phyloP scores from a whole-genome alignment of 2,329 filamentous ascomycete genomes.

The Celoporthe dispersa region DNA sequence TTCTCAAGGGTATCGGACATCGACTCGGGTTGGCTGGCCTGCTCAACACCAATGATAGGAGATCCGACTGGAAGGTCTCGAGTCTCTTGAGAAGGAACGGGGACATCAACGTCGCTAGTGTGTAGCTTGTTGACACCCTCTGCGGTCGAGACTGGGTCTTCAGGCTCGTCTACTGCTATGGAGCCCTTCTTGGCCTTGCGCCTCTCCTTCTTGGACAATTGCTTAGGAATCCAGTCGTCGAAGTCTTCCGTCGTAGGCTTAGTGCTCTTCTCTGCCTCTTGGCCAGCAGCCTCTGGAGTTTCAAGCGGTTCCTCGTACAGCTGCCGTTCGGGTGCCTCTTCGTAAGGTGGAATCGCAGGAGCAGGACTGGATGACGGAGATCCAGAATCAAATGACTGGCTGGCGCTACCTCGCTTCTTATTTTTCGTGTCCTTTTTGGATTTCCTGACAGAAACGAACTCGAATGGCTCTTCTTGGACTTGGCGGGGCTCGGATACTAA shows the following conservation, averaged over 20 bases:
- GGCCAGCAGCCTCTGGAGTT: neutral
- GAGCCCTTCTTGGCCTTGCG: conserved; percentile 27
- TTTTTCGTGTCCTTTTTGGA: conserved; percentile 19
- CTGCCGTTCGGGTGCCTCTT: conserved; percentile 6
- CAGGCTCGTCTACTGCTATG: conserved; percentile 11
- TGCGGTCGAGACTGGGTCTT: neutral
- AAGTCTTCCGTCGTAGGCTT: conserved; percentile 30
- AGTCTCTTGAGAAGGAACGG: neutral
- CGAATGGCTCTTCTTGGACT: neutral
- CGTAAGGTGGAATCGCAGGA: conserved; percentile 18
- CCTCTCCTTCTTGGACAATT: conserved; percentile 39
- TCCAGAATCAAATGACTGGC: conserved; percentile 26
- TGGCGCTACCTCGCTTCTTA: conserved; percentile 29
- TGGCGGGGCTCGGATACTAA: neutral
- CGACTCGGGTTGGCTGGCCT: conserved; percentile 2
- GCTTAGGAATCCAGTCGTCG: conserved; percentile 32
- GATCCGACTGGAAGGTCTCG: conserved; percentile 3
- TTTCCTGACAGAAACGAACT: neutral
- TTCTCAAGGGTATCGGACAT: neutral
- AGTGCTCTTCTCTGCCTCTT: conserved; percentile 2
- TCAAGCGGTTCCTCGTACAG: neutral
- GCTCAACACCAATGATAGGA: neutral
- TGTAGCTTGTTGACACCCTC: conserved; percentile 2
- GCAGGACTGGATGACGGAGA: conserved; percentile 2
- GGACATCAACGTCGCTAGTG: neutral